Base-by-base conservation (phyloP, 192 early-diverging fungal species). In the Dissophora ornata region DNA sequence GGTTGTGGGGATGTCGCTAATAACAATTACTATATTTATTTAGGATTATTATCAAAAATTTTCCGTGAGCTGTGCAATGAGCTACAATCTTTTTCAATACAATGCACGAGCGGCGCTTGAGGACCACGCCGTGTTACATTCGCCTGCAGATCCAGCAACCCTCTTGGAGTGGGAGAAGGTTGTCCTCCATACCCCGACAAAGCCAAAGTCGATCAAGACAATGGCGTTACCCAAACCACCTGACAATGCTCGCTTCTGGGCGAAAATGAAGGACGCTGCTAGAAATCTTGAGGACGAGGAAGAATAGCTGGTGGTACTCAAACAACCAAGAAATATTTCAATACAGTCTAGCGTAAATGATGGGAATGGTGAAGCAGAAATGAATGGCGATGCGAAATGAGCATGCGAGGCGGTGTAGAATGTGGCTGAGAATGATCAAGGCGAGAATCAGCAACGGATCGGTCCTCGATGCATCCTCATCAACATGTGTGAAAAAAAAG, bases 151-250 rank as follows among this genome's bases (percentile, higher is more conserved):
- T 22, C 41, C 8, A 33, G 36, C 52, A 18, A 30, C n/a, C 2
- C 38, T 47, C 12, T 38, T 65, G 29, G 52, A 65, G 40, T 65
- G 62, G 52, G 62, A 65, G 38, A 13, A 55, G 2, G 52, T 65
- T 18, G 62, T 65, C 28, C 28, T 65, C 16, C 52, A 65, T 30
- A 46, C 62, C 1, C 62, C 62, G 26, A 55, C 60, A 3, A 62
- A 62, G 42, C 34, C 34, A 6, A 40, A 49, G 38, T 5, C 8
- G 22, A 54, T 5, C 52, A 54, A 54, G 52, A 54, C 32, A 32
- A 52, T 32, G n/a, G n/a, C n/a, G n/a, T 36, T 22, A 54, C 12
- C 16, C 33, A 54, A 54, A 36, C 30, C 52, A 19, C 52, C 52
- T 34, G 32, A 54, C 52, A 54, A 32, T 22, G 52, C 52, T 28